These are phyloP conservation scores for Phialocephala subalpina DNA, from an alignment of 2,329 filamentous ascomycete genomes.

Conservation along the genomic window DNA sequence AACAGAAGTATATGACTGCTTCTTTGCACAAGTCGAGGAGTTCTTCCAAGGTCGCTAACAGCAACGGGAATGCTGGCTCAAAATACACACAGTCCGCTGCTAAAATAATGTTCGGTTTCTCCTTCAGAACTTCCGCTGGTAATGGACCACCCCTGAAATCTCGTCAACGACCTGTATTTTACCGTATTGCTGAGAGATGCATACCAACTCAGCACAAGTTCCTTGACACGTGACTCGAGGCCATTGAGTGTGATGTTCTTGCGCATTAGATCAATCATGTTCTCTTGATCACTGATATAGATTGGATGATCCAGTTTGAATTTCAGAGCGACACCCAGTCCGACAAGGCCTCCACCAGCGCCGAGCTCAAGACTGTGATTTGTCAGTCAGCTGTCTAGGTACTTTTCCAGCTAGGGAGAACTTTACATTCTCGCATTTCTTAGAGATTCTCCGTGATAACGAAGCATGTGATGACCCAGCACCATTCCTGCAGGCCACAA, in stretches of 20 bases:
- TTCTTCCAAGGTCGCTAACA: constrained; percentile 79
- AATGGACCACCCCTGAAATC: constrained; percentile 65
- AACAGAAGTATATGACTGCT: constrained; percentile 81
- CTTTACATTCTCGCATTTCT: constrained; percentile 73
- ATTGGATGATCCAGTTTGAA: constrained; percentile 64
- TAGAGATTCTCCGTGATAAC: constrained; percentile 71
- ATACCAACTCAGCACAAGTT: constrained; percentile 83
- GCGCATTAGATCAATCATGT: constrained; percentile 87
- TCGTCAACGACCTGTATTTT: constrained; percentile 16
- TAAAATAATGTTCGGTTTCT: constrained; percentile 81
- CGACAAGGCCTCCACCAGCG: constrained; percentile 89
- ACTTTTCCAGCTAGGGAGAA: constrained; percentile 16
- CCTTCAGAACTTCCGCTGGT: constrained; percentile 58
- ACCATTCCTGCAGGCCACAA: constrained; percentile 95
- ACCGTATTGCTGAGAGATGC: constrained; percentile 40
- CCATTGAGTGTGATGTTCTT: constrained; percentile 86
- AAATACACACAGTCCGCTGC: constrained; percentile 98
- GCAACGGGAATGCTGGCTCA: constrained; percentile 90
- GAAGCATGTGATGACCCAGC: constrained; percentile 84
- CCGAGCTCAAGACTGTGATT: constrained; percentile 82
- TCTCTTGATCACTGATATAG: constrained; percentile 84
- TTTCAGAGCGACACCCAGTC: constrained; percentile 65
- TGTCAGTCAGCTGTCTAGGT: constrained; percentile 16
- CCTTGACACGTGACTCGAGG: constrained; percentile 67
- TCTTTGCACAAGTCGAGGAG: constrained; percentile 76